Conservation (phyloP, 164 flowering plant genomes). For the Annona squamosa region DNA sequence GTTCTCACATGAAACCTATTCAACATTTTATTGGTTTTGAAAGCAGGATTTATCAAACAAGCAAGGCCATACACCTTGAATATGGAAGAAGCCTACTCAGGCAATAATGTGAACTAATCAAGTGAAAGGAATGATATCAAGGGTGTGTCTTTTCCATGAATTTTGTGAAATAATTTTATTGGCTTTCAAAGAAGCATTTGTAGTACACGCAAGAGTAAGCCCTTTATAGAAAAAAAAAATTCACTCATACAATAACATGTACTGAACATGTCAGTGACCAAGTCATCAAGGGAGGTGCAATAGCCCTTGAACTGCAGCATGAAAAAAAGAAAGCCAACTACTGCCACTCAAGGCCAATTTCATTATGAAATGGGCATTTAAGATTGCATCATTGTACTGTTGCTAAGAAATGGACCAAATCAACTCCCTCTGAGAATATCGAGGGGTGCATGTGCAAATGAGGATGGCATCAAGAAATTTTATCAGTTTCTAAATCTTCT, state of each 20-base stretch:
- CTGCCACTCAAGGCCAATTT: background rate
- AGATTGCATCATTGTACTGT: background rate
- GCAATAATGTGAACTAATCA: background rate
- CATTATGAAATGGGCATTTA: background rate
- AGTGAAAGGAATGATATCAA: too few relatives aligned
- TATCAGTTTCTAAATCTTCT: too few relatives aligned
- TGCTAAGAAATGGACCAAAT: too few relatives aligned
- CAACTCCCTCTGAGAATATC: too few relatives aligned
- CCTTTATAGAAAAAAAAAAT: background rate
- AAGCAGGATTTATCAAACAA: background rate
- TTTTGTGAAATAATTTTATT: too few relatives aligned
- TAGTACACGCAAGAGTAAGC: background rate
- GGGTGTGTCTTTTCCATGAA: too few relatives aligned
- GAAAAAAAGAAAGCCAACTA: background rate
- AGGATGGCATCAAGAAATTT: background rate
- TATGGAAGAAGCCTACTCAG: background rate
- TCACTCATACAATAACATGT: background rate
- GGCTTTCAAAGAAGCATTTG: background rate
- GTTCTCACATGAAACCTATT: background rate
- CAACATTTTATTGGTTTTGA: background rate
- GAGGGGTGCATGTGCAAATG: background rate
- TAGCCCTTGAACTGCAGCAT: background rate
- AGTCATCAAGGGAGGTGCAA: background rate
- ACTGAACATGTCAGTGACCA: background rate
- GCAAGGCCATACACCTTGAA: background rate